Evolutionary conservation across 2,329 filamentous ascomycete species (phyloP), one percentile per base, ranked within the genome.

Genomic region (Fusarium newnesense): DNA sequence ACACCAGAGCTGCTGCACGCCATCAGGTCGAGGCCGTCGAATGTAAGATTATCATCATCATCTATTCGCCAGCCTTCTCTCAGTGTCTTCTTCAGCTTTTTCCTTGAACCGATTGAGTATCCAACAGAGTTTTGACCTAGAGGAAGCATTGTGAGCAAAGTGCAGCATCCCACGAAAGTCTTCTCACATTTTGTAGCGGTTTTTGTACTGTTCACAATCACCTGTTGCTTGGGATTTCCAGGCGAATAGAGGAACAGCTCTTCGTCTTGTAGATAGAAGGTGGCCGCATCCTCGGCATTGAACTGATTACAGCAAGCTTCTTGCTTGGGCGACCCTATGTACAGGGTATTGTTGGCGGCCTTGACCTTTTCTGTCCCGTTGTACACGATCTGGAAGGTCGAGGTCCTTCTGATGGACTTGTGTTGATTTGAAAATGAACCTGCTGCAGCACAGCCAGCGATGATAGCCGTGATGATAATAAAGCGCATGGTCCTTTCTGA

Each of bases 191-290:
- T 8, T 26, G 16, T 4, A 16, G 26, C 13, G 5, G 24, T 0
- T 7, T 18, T 40, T 42, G 10, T 26, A 21, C 24, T n/a, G 4
- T 30, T 36, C 5, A 62, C 32, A 39, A n/a, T 26, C 5, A 62
- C 52, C 10, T 39, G 60, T 16, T 62, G 60, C n/a, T 46, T 58
- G 13, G 60, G 52, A 16, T 47, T 62, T 21, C 60, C 60, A 4
- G 60, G 60, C 16, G 60, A 62, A 15, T 62, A 62, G 16, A 62
- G 60, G 9, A 47, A 59, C 18, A 62, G 70, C 34, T 47, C 34
- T 6, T 44, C 10, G 8, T 40, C n/a, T 42, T 58, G 11, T 11
- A 62, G 7, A 4, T 37, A 46, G 34, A 62, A 58, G 32, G 60
- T 58, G 7, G 60, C 52, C 21, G 60, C 37, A 59, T 62, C 60